Base-by-base conservation (phyloP, 2,329 filamentous ascomycete genomes). In the Berkeleyomyces basicola region DNA sequence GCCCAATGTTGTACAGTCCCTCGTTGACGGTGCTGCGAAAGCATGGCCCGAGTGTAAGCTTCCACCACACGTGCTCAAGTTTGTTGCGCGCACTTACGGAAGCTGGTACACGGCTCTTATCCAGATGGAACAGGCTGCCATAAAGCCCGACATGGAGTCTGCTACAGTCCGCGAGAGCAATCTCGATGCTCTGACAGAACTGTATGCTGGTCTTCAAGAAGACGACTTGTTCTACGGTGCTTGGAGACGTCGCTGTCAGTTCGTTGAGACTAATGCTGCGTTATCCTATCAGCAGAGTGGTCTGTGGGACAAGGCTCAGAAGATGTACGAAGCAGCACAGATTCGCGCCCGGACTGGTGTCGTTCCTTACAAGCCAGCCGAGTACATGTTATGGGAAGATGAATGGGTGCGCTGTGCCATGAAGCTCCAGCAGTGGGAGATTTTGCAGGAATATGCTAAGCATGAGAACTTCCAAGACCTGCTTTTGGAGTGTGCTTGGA, bases 301-400 rank as follows among this genome's bases (percentile, higher is more conserved):
- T 58, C 95, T 97, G 82, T 99, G 93, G 95, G 93, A 99, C 69
- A 97, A 97, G 74, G 91, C 95, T 0, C 95, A 99, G 74, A 88
- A 88, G 70, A 86, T 96, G 76, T 99, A 97, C 72, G 93, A 99
- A 73, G 86, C 86, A 63, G 93, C 95, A 0, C 95, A 99, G 73
- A 90, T 99, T 72, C 99, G 97, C 73, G 93, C 95, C 53, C 84
- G 95, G 57, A 97, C 92, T 0, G 93, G 91, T 60, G 89, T 92
- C n/a, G 84, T 97, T 65, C 92, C 93, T 0, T 97, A 96, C 73
- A 96, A 92, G 0, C 88, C 95, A 69, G 90, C 86, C 40, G 93
- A 99, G 73, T 99, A 99, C 74, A 96, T 95, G 82, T 81, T 99
- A 0, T 99, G 93, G 93, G 93, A 99, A 74, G 93, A 99, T 70